Conservation (phyloP, 352 stramenopile species). For the Phytophthora sp. region DNA sequence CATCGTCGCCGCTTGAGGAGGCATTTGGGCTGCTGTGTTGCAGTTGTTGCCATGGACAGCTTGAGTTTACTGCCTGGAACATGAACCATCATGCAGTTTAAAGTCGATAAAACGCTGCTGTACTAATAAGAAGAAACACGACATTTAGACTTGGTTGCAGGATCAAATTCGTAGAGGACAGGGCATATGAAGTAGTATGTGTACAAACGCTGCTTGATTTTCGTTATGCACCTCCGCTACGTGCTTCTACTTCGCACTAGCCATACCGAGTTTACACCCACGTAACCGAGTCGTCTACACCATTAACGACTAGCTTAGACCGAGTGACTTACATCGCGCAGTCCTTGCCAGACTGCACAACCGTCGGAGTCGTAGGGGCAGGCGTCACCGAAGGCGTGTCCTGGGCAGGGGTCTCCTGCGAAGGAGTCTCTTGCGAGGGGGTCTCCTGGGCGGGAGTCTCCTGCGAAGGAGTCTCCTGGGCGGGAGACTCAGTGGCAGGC, state of each 20-base stretch:
- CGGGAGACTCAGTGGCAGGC: slow-evolving; percentile 1
- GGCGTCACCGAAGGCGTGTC: slow-evolving; percentile 26
- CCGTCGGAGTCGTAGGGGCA: slow-evolving; percentile 4
- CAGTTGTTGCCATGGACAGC: not conserved
- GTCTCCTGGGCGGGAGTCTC: slow-evolving; percentile 15
- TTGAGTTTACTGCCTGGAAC: not conserved
- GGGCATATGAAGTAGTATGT: slow-evolving; percentile 26
- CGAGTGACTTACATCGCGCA: slow-evolving; percentile 29
- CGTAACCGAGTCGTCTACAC: slow-evolving; percentile 20
- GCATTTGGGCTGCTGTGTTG: too few relatives aligned
- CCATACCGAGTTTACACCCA: slow-evolving; percentile 5
- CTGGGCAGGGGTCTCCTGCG: slow-evolving; percentile 6
- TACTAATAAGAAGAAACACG: too few relatives aligned
- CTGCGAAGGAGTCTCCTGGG: not conserved
- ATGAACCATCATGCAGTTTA: not conserved
- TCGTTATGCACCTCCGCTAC: slow-evolving; percentile 31
- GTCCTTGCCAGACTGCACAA: slow-evolving; percentile 24
- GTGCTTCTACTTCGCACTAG: slow-evolving; percentile 15
- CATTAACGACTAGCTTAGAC: slow-evolving; percentile 13
- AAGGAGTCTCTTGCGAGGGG: slow-evolving; percentile 8
- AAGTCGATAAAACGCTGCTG: too few relatives aligned
- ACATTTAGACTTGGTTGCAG: too few relatives aligned
- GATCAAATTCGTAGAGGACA: too few relatives aligned
- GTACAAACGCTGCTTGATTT: slow-evolving; percentile 34
- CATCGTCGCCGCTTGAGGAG: not conserved